Conservation (phyloP, 345 rosid genomes). For the Raphanus sativus region DNA sequence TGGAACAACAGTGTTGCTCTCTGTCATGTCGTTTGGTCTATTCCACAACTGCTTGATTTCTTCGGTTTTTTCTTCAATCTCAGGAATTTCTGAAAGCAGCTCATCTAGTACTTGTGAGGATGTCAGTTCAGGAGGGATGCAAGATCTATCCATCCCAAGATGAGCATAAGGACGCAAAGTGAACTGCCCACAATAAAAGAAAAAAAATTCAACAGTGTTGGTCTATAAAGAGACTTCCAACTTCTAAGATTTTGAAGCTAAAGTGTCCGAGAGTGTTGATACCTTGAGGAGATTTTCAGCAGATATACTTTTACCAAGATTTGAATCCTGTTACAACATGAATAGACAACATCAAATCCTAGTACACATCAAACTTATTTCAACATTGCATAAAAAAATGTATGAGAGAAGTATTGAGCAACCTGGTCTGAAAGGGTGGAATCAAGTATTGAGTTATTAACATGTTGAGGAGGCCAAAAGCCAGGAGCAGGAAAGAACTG, state of each 20-base stretch:
- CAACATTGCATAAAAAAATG: neutral
- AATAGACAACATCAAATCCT: constrained; percentile 1
- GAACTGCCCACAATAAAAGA: constrained; percentile 50
- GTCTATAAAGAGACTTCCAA: neutral
- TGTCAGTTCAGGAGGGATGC: constrained; percentile 50
- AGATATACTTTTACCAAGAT: constrained; percentile 44
- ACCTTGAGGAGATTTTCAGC: constrained; percentile 99
- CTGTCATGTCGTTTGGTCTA: constrained; percentile 42
- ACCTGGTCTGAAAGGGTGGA: constrained; percentile 49
- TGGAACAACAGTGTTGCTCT: constrained; percentile 52
- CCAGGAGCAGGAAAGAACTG: constrained; percentile 95
- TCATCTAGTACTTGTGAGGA: constrained; percentile 57
- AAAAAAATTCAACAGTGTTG: neutral
- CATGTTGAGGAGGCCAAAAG: constrained; percentile 57
- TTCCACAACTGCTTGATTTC: constrained; percentile 58
- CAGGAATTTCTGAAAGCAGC: constrained; percentile 70
- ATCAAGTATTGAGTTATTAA: constrained; percentile 29
- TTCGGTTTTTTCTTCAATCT: constrained; percentile 60
- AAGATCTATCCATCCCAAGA: constrained; percentile 75
- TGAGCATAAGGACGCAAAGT: constrained; percentile 82
- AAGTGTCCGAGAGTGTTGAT: constrained; percentile 3
- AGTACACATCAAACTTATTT: neutral
- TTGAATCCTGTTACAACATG: constrained; percentile 43
- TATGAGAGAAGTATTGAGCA: constrained; percentile 30
- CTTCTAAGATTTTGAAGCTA: neutral